Conservation (phyloP, 305 asterid genomes). For the Ruellia speciosa region DNA sequence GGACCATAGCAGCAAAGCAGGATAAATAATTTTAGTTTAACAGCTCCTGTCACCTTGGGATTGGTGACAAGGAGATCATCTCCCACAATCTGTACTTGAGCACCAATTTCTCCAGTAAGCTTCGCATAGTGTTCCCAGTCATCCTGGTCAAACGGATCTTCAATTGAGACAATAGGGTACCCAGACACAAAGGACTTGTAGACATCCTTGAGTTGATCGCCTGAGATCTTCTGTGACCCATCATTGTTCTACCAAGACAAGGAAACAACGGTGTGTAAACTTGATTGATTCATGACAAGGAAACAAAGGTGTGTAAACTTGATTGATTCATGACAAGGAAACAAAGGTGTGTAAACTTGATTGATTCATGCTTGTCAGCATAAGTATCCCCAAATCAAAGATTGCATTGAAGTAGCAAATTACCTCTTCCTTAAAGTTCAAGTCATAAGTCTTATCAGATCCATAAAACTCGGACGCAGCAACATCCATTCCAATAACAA, state of each 20-base stretch:
- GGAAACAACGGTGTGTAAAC: not conserved
- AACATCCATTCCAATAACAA: conserved; percentile 98
- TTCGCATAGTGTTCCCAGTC: conserved; percentile 89
- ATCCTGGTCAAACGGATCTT: conserved; percentile 96
- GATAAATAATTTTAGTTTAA: not conserved
- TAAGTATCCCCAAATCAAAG: not conserved
- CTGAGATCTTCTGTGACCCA: conserved; percentile 73
- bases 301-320: not conserved
- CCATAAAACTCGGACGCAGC: conserved; percentile 96
- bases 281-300: no score
- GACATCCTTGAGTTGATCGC: conserved; percentile 80
- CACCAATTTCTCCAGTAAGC: conserved; percentile 59
- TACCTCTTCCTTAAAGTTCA: conserved; percentile 96
- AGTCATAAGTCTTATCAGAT: conserved; percentile 62
- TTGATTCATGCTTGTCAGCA: not conserved
- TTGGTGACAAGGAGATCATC: conserved; percentile 93
- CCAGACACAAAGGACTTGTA: conserved; percentile 78
- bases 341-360: not conserved
- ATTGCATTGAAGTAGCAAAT: conserved; percentile 9
- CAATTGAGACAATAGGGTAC: conserved; percentile 91
- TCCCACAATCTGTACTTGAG: conserved; percentile 84
- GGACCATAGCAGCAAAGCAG: not conserved
- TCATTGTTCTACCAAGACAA: conserved; percentile 52
- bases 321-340: no score
- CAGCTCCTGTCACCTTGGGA: conserved; percentile 53